Conservation (phyloP, 2,329 filamentous ascomycete genomes). For the Pyrenochaeta sp. region DNA sequence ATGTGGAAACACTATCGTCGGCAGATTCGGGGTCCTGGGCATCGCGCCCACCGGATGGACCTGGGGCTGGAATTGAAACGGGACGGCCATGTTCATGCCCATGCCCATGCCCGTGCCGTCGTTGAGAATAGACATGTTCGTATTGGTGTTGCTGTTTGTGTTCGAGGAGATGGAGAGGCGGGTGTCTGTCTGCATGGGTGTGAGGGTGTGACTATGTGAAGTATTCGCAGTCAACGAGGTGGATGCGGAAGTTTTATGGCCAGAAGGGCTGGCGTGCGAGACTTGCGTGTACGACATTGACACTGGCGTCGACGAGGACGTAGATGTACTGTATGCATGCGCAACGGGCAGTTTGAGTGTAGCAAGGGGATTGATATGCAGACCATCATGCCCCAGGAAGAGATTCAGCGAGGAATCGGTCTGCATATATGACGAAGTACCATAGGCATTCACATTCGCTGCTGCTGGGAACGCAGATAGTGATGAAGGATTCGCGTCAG, state of each 20-base stretch:
- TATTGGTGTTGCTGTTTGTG: too few species aligned
- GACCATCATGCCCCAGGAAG: constrained; percentile 24
- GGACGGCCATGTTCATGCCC: not conserved
- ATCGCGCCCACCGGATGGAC: too few species aligned
- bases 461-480: not conserved
- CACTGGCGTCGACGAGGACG: not conserved
- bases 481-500: constrained; percentile 39
- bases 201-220: not conserved
- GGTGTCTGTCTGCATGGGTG: too few species aligned
- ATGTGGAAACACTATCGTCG: constrained; percentile 40
- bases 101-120: too few species aligned
- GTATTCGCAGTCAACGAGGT: not conserved
- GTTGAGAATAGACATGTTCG: too few species aligned
- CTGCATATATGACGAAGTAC: not conserved
- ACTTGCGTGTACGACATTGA: constrained; percentile 3
- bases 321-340: constrained; percentile 13
- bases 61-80: constrained; percentile 9
- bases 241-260: constrained; percentile 1
- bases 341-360: constrained; percentile 34
- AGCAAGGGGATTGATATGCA: constrained; percentile 39
- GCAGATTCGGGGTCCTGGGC: constrained; percentile 38
- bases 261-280: constrained; percentile 1
- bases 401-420: not conserved
- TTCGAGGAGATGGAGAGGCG: too few species aligned
- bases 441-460: not conserved